Evolutionary conservation across 345 rosid genomes (phyloP).

Genomic region (Geranium rotundifolium): DNA sequence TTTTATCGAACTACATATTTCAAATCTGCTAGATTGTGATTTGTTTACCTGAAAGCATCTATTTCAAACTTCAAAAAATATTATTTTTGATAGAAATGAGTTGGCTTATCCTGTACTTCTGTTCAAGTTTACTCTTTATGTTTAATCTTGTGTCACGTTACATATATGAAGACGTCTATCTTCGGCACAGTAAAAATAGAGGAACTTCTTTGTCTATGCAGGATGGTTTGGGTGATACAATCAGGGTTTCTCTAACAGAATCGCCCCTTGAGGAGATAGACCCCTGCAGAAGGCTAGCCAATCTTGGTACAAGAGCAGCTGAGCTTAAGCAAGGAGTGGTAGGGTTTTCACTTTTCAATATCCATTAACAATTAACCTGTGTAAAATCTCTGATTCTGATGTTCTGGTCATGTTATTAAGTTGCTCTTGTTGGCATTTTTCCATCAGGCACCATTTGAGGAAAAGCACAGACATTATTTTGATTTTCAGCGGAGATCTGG

Average conservation of each 20-base stretch:
- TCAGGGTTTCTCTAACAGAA: slow-evolving; percentile 91
- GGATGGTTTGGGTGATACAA: slow-evolving; percentile 99
- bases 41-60: neutral
- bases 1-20: neutral
- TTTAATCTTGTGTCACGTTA: neutral
- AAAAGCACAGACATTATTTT: slow-evolving; percentile 85
- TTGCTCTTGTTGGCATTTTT: slow-evolving; percentile 7
- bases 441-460: slow-evolving; percentile 83
- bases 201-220: slow-evolving; percentile 19
- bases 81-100: neutral
- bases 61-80: slow-evolving; percentile 1
- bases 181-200: slow-evolving; percentile 3
- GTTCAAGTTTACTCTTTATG: neutral
- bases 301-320: slow-evolving; percentile 82
- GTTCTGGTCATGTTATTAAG: neutral
- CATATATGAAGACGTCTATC: neutral
- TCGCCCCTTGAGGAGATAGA: slow-evolving; percentile 96
- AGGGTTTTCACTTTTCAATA: slow-evolving; percentile 22
- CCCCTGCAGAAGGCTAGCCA: slow-evolving; percentile 83
- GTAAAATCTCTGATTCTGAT: neutral
- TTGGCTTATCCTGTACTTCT: neutral
- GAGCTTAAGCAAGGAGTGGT: slow-evolving; percentile 89
- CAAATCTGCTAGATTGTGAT: neutral
- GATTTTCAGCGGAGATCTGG: slow-evolving; percentile 82
- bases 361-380: neutral